Evolutionary conservation across 805 yeast species (phyloP).

Genomic region (Candida silvatica): DNA sequence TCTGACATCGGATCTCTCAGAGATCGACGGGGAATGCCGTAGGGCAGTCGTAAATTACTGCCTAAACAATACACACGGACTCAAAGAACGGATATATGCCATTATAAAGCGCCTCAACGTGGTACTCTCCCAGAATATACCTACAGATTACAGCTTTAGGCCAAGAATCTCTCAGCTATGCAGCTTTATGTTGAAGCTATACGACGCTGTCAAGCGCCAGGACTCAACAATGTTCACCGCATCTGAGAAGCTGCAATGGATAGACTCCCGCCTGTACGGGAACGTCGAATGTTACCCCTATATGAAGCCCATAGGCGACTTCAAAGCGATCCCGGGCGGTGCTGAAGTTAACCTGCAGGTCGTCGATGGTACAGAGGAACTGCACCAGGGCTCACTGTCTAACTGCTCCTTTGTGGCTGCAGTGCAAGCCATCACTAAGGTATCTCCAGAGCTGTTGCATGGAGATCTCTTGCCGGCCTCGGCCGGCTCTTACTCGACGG

Average conservation of each 20-base stretch:
- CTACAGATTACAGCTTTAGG: too few species aligned
- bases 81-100: neutral
- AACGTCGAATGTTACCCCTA: conserved; percentile 11
- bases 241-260: neutral
- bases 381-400: conserved; percentile 30
- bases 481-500: conserved; percentile 18
- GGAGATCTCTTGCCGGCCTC: neutral
- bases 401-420: conserved; percentile 71
- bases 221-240: neutral
- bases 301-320: neutral
- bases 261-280: neutral
- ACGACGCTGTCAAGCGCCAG: neutral
- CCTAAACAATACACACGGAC: neutral
- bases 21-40: conserved; percentile 1
- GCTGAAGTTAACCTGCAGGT: conserved; percentile 26
- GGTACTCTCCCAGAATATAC: too few species aligned
- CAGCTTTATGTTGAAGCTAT: neutral
- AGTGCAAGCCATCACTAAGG: neutral
- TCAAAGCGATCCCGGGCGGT: neutral
- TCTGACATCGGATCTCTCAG: conserved; percentile 1
- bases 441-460: neutral
- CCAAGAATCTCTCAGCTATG: neutral
- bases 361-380: conserved; percentile 29
- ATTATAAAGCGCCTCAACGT: too few species aligned
- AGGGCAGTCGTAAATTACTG: neutral